Base-by-base conservation (phyloP, 306 rosid species). In the Cyamopsis tetragonoloba region DNA sequence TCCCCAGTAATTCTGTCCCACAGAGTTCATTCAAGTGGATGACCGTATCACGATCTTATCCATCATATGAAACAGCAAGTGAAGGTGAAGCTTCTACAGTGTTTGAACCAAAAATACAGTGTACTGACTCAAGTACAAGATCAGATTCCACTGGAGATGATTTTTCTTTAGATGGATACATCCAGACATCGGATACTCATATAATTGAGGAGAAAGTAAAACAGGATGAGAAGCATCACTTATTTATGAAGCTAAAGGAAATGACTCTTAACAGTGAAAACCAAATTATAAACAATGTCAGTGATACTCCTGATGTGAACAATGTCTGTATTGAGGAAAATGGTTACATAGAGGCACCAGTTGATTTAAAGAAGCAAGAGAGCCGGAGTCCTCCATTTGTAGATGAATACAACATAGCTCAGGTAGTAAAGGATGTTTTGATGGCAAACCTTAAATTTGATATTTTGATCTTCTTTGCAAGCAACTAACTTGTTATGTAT, bases 211-310 rank as follows among this genome's bases (percentile, higher is more conserved):
- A 67, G 27, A 72, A 61, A 56, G 80, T 48, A 7, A 55, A 73
- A 18, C 86, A 82, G 73, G 77, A 72, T 38, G 95, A 74, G 72
- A 70, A 82, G 58, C 30, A 76, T 22, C 54, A 44, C 37, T 12
- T 85, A 63, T 50, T 48, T 57, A 53, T n/a, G 62, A 88, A 90
- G 77, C 80, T 93, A 68, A 82, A 83, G 78, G 75, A 83, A 58
- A 60, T 86, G 77, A 59, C 84, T 74, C 65, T 32, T 54, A 53
- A 57, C 22, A 19, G 9, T 38, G 83, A 74, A 81, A 70, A 18
- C 71, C 77, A 76, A 59, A 60, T 41, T 42, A 28, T 65, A 6
- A 66, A 74, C 26, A 48, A 61, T 50, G 72, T 15, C 23, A 49
- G 73, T 10, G 81, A 59, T 37, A 58, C 42, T 31, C 47, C 64